Percentiles rank a stretch among this genome's conserved stretches.
Conservation (phyloP, 2,329 filamentous ascomycete species). For the Neonectria ditissima region DNA sequence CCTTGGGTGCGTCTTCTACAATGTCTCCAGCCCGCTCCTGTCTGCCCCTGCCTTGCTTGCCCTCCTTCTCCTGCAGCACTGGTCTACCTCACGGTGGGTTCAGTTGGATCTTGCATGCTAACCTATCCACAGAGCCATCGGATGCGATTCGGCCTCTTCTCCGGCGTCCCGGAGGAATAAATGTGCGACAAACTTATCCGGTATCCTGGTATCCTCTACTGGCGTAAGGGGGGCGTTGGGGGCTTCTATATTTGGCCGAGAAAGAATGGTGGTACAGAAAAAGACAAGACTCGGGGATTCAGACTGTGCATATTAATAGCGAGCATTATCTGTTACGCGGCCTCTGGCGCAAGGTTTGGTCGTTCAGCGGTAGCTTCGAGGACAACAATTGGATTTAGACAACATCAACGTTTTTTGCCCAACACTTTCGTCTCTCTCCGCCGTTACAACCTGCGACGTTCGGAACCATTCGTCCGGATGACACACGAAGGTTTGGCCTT, state of each 20-base stretch:
- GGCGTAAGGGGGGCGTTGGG: slow-evolving; percentile 43
- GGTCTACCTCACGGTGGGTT: slow-evolving; percentile 3
- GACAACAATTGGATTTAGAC: slow-evolving; percentile 48
- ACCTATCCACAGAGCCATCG: slow-evolving; percentile 73
- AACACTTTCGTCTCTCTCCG: slow-evolving; percentile 14
- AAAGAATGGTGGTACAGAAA: slow-evolving; percentile 38
- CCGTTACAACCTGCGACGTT: neutral
- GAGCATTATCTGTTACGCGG: slow-evolving; percentile 51
- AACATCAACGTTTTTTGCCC: slow-evolving; percentile 38
- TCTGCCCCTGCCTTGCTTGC: slow-evolving; percentile 1
- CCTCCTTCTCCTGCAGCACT: slow-evolving; percentile 3
- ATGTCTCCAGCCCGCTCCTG: neutral
- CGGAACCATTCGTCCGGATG: neutral
- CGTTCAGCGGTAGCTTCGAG: slow-evolving; percentile 47
- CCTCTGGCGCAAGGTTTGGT: slow-evolving; percentile 43
- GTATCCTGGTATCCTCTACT: slow-evolving; percentile 36
- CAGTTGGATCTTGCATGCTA: slow-evolving; percentile 36
- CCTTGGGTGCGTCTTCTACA: slow-evolving; percentile 78
- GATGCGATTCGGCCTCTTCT: slow-evolving; percentile 81
- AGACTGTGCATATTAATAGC: slow-evolving; percentile 50
- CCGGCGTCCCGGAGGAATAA: slow-evolving; percentile 72
- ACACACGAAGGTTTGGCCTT: neutral
- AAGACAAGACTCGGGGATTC: slow-evolving; percentile 36
- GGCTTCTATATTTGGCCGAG: slow-evolving; percentile 39
- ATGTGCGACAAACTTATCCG: slow-evolving; percentile 23